Evolutionary conservation across 2,329 filamentous ascomycete species (phyloP).

Genomic region (Cytospora leucostoma): DNA sequence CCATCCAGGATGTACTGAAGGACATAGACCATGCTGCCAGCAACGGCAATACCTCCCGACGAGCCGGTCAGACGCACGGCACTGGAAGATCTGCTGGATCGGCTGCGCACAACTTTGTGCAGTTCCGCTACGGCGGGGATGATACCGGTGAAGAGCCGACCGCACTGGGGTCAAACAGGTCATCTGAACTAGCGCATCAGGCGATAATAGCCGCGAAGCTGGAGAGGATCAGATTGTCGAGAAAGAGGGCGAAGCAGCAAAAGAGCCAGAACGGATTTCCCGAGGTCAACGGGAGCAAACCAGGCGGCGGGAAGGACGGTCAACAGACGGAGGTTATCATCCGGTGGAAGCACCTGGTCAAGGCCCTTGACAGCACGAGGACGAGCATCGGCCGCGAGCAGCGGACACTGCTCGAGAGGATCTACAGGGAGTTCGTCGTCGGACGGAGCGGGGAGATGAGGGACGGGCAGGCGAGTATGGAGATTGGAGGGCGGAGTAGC

Average conservation of each 20-base stretch:
- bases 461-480: slow-evolving; percentile 85
- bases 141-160: slow-evolving; percentile 46
- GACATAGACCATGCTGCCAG: slow-evolving; percentile 49
- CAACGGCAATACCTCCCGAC: slow-evolving; percentile 38
- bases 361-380: slow-evolving; percentile 74
- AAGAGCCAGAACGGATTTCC: slow-evolving; percentile 34
- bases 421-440: slow-evolving; percentile 91
- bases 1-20: slow-evolving; percentile 88
- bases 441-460: slow-evolving; percentile 94
- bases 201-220: slow-evolving; percentile 81
- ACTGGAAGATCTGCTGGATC: slow-evolving; percentile 26
- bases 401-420: slow-evolving; percentile 69
- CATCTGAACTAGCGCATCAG: slow-evolving; percentile 68
- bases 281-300: slow-evolving; percentile 32
- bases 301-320: slow-evolving; percentile 11
- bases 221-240: slow-evolving; percentile 71
- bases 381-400: slow-evolving; percentile 83
- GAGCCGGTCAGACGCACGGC: slow-evolving; percentile 28
- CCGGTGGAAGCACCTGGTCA: slow-evolving; percentile 78
- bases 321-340: slow-evolving; percentile 71
- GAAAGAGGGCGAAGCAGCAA: slow-evolving; percentile 61
- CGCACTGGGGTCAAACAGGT: slow-evolving; percentile 50
- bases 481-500: slow-evolving; percentile 89
- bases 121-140: slow-evolving; percentile 78
- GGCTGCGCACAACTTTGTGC: slow-evolving; percentile 63